Conservation (phyloP, 306 rosid genomes). For the Myrica gale region DNA sequence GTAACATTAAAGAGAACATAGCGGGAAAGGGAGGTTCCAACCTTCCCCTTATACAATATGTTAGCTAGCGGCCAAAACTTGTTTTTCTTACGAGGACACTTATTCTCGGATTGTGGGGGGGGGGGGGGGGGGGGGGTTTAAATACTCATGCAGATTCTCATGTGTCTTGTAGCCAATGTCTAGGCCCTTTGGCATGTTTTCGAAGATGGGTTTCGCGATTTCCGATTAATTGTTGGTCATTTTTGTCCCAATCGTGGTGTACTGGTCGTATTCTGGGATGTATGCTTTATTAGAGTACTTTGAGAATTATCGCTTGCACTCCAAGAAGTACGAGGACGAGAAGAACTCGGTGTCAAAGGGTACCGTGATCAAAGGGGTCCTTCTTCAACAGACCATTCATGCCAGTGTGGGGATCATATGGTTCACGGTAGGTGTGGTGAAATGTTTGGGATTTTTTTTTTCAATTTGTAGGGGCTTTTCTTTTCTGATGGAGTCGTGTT, state of each 20-base stretch:
- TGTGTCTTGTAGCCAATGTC: conserved; percentile 20
- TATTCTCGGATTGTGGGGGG: not conserved
- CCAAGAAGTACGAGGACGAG: conserved; percentile 78
- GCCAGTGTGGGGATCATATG: conserved; percentile 77
- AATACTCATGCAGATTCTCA: conserved; percentile 22
- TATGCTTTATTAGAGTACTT: conserved; percentile 65
- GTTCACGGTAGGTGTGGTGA: conserved; percentile 53
- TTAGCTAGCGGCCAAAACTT: too few relatives aligned
- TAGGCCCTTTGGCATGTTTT: conserved; percentile 10
- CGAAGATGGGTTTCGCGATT: conserved; percentile 62
- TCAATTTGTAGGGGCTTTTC: too few relatives aligned
- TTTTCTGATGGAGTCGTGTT: too few relatives aligned
- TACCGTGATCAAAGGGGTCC: conserved; percentile 81
- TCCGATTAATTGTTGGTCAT: conserved; percentile 90
- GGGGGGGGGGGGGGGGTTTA: not conserved
- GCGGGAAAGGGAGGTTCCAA: not conserved
- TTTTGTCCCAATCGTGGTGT: conserved; percentile 70
- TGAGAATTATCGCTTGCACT: conserved; percentile 71
- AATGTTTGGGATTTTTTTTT: too few relatives aligned
- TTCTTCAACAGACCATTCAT: conserved; percentile 77
- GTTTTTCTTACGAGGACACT: not conserved
- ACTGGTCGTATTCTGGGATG: conserved; percentile 85
- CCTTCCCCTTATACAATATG: not conserved
- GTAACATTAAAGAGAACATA: not conserved
- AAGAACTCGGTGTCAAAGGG: conserved; percentile 84